Evolutionary conservation across 805 yeast genomes (phyloP).

Genomic region (Metschnikowia gelsemii): DNA sequence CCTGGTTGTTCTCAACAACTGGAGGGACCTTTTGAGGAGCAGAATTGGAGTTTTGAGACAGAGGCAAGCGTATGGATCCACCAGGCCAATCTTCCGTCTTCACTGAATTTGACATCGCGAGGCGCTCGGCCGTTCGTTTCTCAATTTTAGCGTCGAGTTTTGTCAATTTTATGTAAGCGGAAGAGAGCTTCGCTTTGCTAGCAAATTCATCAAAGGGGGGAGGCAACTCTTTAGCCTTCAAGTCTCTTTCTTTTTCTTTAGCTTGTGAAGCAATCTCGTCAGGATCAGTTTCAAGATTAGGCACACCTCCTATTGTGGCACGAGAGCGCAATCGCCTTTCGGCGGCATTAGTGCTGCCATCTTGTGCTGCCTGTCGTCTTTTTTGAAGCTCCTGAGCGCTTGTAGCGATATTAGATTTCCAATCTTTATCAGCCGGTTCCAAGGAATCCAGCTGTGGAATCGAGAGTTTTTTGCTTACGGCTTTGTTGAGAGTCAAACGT

Average conservation of each 20-base stretch:
- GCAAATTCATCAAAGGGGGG: conserved; percentile 17
- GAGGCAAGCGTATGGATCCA: background rate
- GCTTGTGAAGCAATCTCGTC: conserved; percentile 6
- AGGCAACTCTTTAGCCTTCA: conserved; percentile 15
- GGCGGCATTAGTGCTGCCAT: conserved; percentile 2
- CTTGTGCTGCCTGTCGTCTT: conserved; percentile 17
- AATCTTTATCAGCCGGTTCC: conserved; percentile 1
- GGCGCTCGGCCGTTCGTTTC: conserved; percentile 6
- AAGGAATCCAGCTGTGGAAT: conserved; percentile 6
- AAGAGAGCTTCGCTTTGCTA: conserved; percentile 21
- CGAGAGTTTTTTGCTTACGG: conserved; percentile 14
- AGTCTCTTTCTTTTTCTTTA: conserved; percentile 12
- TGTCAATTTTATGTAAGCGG: conserved; percentile 24
- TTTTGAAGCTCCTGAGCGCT: conserved; percentile 14
- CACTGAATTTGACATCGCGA: conserved; percentile 2
- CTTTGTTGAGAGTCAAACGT: conserved; percentile 15
- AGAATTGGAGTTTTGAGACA: background rate
- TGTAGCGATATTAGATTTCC: conserved; percentile 8
- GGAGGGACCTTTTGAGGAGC: background rate
- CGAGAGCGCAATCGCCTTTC: conserved; percentile 18
- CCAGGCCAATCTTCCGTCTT: conserved; percentile 9
- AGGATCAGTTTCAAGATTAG: conserved; percentile 15
- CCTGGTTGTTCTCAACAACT: background rate
- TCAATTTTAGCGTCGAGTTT: conserved; percentile 22
- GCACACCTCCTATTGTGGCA: conserved; percentile 11